Evolutionary conservation across 345 rosid species (phyloP).

Genomic region (Angophora floribunda): DNA sequence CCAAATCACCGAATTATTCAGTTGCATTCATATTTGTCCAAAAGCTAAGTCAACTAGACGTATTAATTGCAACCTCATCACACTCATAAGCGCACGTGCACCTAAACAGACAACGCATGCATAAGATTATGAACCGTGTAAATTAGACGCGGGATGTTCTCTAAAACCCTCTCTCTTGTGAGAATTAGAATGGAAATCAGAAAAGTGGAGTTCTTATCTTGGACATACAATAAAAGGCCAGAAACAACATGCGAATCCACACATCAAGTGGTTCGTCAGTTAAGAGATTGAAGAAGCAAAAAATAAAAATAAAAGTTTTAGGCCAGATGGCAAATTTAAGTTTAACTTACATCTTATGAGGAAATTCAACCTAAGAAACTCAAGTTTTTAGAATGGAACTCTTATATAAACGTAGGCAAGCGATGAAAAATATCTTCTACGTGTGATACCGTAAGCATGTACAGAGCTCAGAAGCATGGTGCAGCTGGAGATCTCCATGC

Average conservation of each 20-base stretch:
- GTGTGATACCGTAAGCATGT: background rate
- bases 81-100: accelerated
- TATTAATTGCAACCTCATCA: background rate
- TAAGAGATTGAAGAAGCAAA: background rate
- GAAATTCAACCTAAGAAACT: background rate
- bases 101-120: background rate
- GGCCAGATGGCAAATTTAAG: background rate
- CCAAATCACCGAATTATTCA: background rate
- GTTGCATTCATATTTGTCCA: background rate
- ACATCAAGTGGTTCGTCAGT: background rate
- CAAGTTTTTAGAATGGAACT: background rate
- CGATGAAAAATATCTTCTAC: background rate
- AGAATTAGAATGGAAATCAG: background rate
- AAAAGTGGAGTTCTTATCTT: background rate
- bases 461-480: background rate
- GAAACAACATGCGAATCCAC: background rate
- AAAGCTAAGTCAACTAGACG: background rate
- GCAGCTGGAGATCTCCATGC: background rate
- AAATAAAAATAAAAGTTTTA: too few relatives aligned
- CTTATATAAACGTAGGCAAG: background rate
- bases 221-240: background rate
- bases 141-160: background rate
- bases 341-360: background rate
- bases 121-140: background rate
- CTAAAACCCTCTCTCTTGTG: background rate